Base-by-base conservation (phyloP, 2,329 filamentous ascomycete species). In the Hymenoscyphus infarciens region DNA sequence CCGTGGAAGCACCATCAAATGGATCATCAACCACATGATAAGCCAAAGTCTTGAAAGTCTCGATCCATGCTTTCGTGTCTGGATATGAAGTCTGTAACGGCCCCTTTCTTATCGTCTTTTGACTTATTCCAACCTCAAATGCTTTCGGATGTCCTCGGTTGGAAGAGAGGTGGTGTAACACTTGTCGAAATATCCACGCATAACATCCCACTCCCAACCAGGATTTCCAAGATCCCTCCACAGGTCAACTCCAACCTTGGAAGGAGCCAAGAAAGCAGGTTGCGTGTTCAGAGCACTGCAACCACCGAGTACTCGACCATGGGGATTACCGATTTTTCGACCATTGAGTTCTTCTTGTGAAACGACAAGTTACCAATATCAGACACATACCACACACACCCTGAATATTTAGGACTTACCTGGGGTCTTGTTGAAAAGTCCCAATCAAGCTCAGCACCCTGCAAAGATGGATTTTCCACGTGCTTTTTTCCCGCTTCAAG, bases 381-480 rank as follows among this genome's bases (percentile, higher is more conserved):
- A 6, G 15, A 19, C 7, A 31, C 27, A 8, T 16, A 54, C 3
- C 27, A n/a, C n/a, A n/a, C n/a, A n/a, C 15, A 33, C 16, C 27
- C 3, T 29, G 8, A 19, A n/a, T n/a, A 25, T 64, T 69, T 8
- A 77, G 25, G 8, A 57, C 67, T 59, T 67, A 77, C 75, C 70
- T 77, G 75, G 2, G 74, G 72, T 1, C 25, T 29, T 8, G 57
- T 86, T 69, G 86, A 82, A 52, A 86, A 76, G 13, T 83, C 81
- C 59, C 81, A 80, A 69, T 86, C 86, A 68, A 86, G 82, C 10
- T 78, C 75, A 2, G 83, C 45, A n/a, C 27, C 58, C 5, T 61
- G 27, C 13, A 63, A 25, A 13, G 19, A 6, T 1, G 62, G 62
- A 33, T 65, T 53, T 15, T 56, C 58, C 16, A 56, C 8, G 11